phyloP scores from a whole-genome alignment of 352 stramenopile species.

The Aphanomyces stellatus region DNA sequence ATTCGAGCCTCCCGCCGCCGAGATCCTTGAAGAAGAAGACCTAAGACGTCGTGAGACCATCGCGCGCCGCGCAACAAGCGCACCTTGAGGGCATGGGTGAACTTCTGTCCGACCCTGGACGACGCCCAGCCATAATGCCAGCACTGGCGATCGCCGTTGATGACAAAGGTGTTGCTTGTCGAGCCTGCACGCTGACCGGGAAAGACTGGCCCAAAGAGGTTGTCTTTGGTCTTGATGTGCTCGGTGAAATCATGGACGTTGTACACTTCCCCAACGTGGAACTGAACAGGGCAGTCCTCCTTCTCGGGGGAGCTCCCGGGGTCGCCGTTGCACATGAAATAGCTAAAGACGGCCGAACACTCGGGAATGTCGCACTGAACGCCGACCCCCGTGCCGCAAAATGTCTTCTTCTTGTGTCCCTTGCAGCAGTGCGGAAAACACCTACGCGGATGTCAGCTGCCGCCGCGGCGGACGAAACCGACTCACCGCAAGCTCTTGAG shows the following conservation, averaged over 20 bases:
- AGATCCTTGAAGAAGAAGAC: constrained; percentile 15
- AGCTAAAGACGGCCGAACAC: constrained; percentile 52
- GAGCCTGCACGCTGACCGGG: not conserved
- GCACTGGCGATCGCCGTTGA: constrained; percentile 79
- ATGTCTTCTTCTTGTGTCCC: constrained; percentile 78
- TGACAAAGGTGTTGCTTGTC: constrained; percentile 39
- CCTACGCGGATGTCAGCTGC: constrained; percentile 24
- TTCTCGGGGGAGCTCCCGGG: constrained; percentile 13
- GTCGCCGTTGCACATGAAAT: constrained; percentile 29
- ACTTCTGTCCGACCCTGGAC: constrained; percentile 27
- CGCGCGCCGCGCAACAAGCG: not conserved
- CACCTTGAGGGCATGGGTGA: constrained; percentile 18
- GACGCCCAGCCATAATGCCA: constrained; percentile 84
- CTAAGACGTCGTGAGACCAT: not conserved
- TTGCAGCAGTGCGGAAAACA: constrained; percentile 81
- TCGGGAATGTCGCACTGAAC: constrained; percentile 52
- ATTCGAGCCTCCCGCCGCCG: not conserved
- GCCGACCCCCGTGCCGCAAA: constrained; percentile 67
- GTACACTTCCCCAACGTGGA: constrained; percentile 7
- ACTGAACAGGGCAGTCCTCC: constrained; percentile 1
- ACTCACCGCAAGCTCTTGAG: constrained; percentile 39
- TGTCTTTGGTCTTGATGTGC: constrained; percentile 65
- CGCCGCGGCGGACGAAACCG: too few relatives aligned
- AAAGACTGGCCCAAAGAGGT: constrained; percentile 46
- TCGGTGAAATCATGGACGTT: not conserved